phyloP scores from a whole-genome alignment of 2,329 filamentous ascomycete species.

The Raffaelea albimanens region DNA sequence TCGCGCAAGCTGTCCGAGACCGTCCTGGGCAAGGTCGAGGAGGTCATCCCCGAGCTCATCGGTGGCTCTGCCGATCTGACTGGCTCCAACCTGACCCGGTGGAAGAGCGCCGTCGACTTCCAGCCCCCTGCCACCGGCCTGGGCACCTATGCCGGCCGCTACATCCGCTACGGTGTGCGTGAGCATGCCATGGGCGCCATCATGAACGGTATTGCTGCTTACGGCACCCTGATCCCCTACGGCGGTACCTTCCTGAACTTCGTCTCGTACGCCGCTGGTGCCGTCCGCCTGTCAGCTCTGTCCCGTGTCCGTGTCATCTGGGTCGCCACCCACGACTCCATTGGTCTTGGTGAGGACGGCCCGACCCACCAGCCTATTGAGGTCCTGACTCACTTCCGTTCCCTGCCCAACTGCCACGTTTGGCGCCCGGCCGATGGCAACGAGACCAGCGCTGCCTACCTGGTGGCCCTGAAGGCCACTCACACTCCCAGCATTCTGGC shows the following conservation, averaged over 20 bases:
- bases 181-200: conserved; percentile 89
- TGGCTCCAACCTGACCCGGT: conserved; percentile 95
- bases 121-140: conserved; percentile 80
- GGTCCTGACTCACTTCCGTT: conserved; percentile 96
- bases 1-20: conserved; percentile 95
- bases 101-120: conserved; percentile 97
- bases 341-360: conserved; percentile 96
- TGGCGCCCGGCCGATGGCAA: conserved; percentile 98
- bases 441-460: conserved; percentile 97
- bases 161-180: conserved; percentile 85
- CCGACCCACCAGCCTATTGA: conserved; percentile 99
- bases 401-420: conserved; percentile 97
- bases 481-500: conserved; percentile 88
- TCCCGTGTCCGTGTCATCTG: conserved; percentile 88
- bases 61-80: conserved; percentile 97
- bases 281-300: conserved; percentile 86
- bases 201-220: conserved; percentile 91
- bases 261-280: conserved; percentile 92
- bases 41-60: conserved; percentile 76
- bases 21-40: conserved; percentile 81
- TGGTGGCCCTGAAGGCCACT: conserved; percentile 83
- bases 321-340: conserved; percentile 97
- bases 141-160: conserved; percentile 78
- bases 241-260: conserved; percentile 99
- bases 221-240: conserved; percentile 90